phyloP scores from a whole-genome alignment of 2,329 filamentous ascomycete genomes.

The Penicillium sp. region DNA sequence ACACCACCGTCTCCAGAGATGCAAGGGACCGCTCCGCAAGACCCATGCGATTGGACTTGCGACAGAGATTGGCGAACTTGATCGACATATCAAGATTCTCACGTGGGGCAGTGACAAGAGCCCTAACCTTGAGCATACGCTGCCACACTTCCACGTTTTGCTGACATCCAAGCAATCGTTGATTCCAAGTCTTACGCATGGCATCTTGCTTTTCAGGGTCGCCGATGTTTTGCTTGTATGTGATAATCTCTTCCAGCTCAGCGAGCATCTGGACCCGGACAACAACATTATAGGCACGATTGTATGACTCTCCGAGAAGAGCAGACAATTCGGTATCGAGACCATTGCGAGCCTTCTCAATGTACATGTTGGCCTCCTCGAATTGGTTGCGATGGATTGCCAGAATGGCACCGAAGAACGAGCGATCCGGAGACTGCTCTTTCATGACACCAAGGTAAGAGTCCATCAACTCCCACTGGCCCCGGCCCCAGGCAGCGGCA shows the following conservation, averaged over 20 bases:
- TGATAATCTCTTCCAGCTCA: slow-evolving; percentile 95
- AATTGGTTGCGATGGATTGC: slow-evolving; percentile 95
- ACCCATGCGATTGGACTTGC: slow-evolving; percentile 91
- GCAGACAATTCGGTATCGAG: slow-evolving; percentile 95
- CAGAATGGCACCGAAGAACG: slow-evolving; percentile 96
- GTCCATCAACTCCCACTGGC: slow-evolving; percentile 98
- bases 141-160: slow-evolving; percentile 98
- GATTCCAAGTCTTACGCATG: slow-evolving; percentile 94
- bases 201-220: slow-evolving; percentile 85
- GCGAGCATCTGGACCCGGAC: slow-evolving; percentile 98
- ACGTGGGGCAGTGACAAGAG: slow-evolving; percentile 83
- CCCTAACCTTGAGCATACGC: slow-evolving; percentile 91
- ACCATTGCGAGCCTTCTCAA: slow-evolving; percentile 87
- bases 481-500: slow-evolving; percentile 91
- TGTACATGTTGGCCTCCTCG: slow-evolving; percentile 81
- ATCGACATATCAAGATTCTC: slow-evolving; percentile 99
- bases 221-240: slow-evolving; percentile 83
- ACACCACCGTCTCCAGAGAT: slow-evolving; percentile 75
- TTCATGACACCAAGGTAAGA: slow-evolving; percentile 96
- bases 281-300: slow-evolving; percentile 94
- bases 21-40: slow-evolving; percentile 94
- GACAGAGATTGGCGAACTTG: slow-evolving; percentile 97
- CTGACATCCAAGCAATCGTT: slow-evolving; percentile 88
- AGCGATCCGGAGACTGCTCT: slow-evolving; percentile 84
- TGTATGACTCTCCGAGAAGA: slow-evolving; percentile 96